Base-by-base conservation (phyloP, 2,329 filamentous ascomycete genomes). In the Zopfia rhizophila region DNA sequence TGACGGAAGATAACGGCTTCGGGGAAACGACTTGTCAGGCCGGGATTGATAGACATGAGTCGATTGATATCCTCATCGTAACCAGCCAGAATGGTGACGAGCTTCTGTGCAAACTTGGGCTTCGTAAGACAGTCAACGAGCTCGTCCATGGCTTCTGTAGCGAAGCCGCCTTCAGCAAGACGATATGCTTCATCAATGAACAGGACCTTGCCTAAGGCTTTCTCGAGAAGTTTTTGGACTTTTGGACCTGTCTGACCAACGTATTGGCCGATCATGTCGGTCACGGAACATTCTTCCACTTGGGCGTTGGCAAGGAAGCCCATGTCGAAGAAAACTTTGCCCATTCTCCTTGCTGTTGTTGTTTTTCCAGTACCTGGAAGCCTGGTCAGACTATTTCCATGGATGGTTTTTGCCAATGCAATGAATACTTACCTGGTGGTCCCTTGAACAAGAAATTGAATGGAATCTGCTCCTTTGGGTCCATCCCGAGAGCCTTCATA, bases 181-280 rank as follows among this genome's bases (percentile, higher is more conserved):
- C 86, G 78, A 53, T 90, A 90, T 0, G 87, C 87, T 61, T 90
- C 87, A 44, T 91, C 88, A 6, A 91, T 80, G 49, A 91, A 86
- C 0, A 91, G 75, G 0, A 91, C 83, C 16, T 80, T 82, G 0
- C 88, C 87, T 0, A 90, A 75, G 0, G 82, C 82, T 25, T 76
- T 81, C 40, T 89, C 84, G 0, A 91, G 69, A 0, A 81, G 67
- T 21, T 81, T 74, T 7, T 79, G 76, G 0, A 87, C 84, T 51
- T 89, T 89, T 0, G 86, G 86, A 0, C 84, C 86, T 0, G 87
- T 90, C 0, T 90, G 86, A 0, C 88, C 88, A 0, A 89, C 58
- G 48, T 84, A 91, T 49, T 87, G 75, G 0, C 83, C 88, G 1
- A 92, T 76, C 0, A 92, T 64, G 23, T 91, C 87, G 0, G 84